Evolutionary conservation across 2,329 filamentous ascomycete species (phyloP), one percentile per base, ranked within the genome.

Genomic region (Colletotrichum abscissum): DNA sequence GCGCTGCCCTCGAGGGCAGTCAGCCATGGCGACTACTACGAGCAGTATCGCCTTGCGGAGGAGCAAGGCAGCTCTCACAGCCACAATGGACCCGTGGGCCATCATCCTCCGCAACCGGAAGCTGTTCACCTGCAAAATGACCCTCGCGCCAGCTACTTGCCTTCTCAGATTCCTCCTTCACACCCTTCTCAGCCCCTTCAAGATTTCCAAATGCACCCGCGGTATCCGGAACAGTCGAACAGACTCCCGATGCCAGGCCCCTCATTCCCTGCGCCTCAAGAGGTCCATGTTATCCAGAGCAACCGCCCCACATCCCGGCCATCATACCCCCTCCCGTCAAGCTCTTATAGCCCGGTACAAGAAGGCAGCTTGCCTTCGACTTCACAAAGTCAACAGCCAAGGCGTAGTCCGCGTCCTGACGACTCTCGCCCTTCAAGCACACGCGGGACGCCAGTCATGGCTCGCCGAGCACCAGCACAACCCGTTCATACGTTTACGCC

Each of bases 331-430:
- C 46, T 73, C 26, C 67, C 70, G 1, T 68, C 63, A 11, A 64
- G 52, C 62, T 70, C 67, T 24, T 73, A 73, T 46, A 70, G 46
- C 22, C 60, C 70, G 7, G 60, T 70, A 12, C 59, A 73, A 2
- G 70, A 73, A 52, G 70, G 67, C 46, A 46, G 55, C 24, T 60
- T 73, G 35, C 60, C 67, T 11, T 73, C 70, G 26, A 69, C 59
- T 30, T 65, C 60, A 7, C 67, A 62, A 35, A 62, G 5, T 2
- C 70, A 70, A 19, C 70, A 66, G 12, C 67, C 56, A 6, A 60
- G 70, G n/a, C 70, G 70, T n/a, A 73, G 70, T 24, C 70, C 70
- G 14, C 60, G 64, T 22, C 67, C 67, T 16, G 67, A 73, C n/a
- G 70, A 73, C 1, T 66, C 70, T 22, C 60, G 70, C 8, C 30